Evolutionary conservation across 805 yeast genomes (phyloP).

Genomic region (Metschnikowia matae): DNA sequence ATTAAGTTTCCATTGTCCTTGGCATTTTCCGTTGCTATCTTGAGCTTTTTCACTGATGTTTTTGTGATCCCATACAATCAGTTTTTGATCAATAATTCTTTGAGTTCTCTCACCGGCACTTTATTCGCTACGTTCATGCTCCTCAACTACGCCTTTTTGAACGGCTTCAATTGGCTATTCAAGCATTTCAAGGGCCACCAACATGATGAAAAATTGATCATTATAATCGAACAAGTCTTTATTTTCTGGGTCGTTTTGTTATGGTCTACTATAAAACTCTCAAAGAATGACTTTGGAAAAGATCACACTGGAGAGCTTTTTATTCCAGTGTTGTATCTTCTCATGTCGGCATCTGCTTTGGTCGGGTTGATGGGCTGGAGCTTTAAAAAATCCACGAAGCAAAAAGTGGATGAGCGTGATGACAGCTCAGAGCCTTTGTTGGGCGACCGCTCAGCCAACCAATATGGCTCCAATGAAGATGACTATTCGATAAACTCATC

Average conservation of each 20-base stretch:
- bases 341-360: constrained; percentile 45
- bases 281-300: constrained; percentile 37
- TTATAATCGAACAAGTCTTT: constrained; percentile 51
- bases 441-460: constrained; percentile 12
- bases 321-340: constrained; percentile 42
- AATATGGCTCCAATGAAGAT: constrained; percentile 14
- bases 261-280: constrained; percentile 43
- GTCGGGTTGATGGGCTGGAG: constrained; percentile 52
- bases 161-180: constrained; percentile 35
- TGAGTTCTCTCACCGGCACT: constrained; percentile 30
- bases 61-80: constrained; percentile 22
- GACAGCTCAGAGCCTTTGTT: constrained; percentile 34
- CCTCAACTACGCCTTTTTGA: constrained; percentile 54
- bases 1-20: constrained; percentile 52
- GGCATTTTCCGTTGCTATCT: constrained; percentile 36
- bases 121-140: constrained; percentile 49
- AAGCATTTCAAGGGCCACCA: constrained; percentile 29
- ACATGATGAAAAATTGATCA: constrained; percentile 52
- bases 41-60: constrained; percentile 22
- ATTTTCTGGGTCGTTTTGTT: constrained; percentile 56
- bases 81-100: constrained; percentile 39
- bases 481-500: constrained; percentile 18
- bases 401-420: constrained; percentile 5
- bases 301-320: constrained; percentile 54
- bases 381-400: constrained; percentile 19